Evolutionary conservation across 2,329 filamentous ascomycete genomes (phyloP).

Genomic region (Apiospora sp.): DNA sequence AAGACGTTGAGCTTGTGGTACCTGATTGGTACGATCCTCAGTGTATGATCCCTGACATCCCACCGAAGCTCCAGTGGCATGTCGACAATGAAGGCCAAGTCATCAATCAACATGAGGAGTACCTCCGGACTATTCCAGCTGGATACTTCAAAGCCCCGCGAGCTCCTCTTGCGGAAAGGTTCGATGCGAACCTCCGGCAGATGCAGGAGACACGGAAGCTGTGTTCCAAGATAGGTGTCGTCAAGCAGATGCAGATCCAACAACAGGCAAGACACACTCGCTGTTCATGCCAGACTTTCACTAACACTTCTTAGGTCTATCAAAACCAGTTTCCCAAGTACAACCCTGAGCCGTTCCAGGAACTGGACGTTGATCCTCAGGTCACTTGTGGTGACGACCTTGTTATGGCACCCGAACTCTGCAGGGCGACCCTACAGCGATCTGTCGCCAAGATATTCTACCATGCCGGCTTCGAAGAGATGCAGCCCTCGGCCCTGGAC

Average conservation of each 20-base stretch:
- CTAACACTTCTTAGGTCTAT: slow-evolving; percentile 72
- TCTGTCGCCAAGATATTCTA: slow-evolving; percentile 96
- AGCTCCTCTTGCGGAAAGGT: slow-evolving; percentile 77
- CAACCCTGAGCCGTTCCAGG: slow-evolving; percentile 86
- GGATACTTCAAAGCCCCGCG: slow-evolving; percentile 79
- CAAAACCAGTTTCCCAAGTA: slow-evolving; percentile 99
- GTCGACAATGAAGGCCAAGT: slow-evolving; percentile 90
- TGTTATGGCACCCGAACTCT: slow-evolving; percentile 84
- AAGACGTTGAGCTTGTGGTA: slow-evolving; percentile 81
- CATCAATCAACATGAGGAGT: slow-evolving; percentile 87
- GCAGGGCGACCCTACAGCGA: slow-evolving; percentile 84
- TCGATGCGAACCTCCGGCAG: slow-evolving; percentile 90
- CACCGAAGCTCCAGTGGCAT: slow-evolving; percentile 81
- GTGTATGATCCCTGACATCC: slow-evolving; percentile 85
- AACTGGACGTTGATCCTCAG: slow-evolving; percentile 86
- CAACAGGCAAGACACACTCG: slow-evolving; percentile 72
- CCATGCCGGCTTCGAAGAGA: slow-evolving; percentile 94
- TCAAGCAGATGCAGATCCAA: slow-evolving; percentile 99
- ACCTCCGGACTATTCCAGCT: slow-evolving; percentile 76
- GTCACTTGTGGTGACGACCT: slow-evolving; percentile 90
- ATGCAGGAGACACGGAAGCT: slow-evolving; percentile 97
- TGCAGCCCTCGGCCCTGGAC: slow-evolving; percentile 93
- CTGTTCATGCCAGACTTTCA: slow-evolving; percentile 24
- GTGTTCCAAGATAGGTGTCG: slow-evolving; percentile 94
- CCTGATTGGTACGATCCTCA: slow-evolving; percentile 95